Conservation (phyloP, 169 alveolate species). For the Eimeria nieschulzi region DNA sequence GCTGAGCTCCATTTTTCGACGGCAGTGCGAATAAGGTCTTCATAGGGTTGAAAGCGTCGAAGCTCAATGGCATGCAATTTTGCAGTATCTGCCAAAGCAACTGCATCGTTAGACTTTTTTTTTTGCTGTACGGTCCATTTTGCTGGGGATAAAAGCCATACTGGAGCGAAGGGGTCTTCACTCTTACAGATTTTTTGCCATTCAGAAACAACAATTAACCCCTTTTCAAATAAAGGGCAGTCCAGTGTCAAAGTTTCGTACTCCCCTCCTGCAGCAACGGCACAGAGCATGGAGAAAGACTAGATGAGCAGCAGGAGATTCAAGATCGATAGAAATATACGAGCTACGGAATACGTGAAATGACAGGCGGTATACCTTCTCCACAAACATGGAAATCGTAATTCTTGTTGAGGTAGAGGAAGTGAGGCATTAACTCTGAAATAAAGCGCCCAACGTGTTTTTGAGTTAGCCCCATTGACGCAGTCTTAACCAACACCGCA, state of each 20-base stretch:
- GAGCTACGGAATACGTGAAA: too few relatives aligned
- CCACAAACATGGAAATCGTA: slow-evolving; percentile 97
- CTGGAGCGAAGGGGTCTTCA: slow-evolving; percentile 60
- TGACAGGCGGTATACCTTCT: slow-evolving; percentile 86
- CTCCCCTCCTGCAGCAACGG: slow-evolving; percentile 92
- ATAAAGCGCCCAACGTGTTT: slow-evolving; percentile 92
- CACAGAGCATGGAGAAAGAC: too few relatives aligned
- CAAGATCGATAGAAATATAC: too few relatives aligned
- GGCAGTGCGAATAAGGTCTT: slow-evolving; percentile 5
- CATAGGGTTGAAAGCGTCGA: slow-evolving; percentile 6
- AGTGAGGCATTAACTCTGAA: slow-evolving; percentile 68
- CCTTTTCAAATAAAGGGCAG: slow-evolving; percentile 71
- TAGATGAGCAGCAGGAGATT: too few relatives aligned
- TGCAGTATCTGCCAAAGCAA: background rate
- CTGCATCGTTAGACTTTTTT: background rate
- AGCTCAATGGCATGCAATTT: background rate
- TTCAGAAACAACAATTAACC: background rate
- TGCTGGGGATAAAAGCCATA: slow-evolving; percentile 39
- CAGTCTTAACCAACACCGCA: slow-evolving; percentile 77
- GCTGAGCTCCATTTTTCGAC: slow-evolving; percentile 8
- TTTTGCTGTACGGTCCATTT: slow-evolving; percentile 38
- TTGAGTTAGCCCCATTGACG: slow-evolving; percentile 90
- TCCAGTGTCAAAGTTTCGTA: slow-evolving; percentile 93
- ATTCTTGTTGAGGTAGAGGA: slow-evolving; percentile 78
- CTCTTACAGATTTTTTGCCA: slow-evolving; percentile 53